Conservation (phyloP, 2,329 filamentous ascomycete species). For the Alternaria dauci region DNA sequence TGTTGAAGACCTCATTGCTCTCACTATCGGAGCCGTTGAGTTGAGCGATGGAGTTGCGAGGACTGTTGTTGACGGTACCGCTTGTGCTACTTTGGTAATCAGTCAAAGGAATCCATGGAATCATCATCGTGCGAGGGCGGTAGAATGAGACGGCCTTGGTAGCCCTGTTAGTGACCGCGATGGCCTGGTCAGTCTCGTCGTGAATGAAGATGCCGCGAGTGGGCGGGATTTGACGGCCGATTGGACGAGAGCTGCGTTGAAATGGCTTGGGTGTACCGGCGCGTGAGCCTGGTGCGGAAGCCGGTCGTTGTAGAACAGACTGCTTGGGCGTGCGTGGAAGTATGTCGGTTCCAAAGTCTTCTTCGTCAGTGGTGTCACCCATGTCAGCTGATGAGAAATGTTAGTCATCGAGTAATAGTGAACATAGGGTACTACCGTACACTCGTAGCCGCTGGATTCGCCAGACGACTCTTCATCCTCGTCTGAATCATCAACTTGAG, state of each 20-base stretch:
- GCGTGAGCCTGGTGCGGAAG: conserved; percentile 54
- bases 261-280: conserved; percentile 51
- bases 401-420: conserved; percentile 55
- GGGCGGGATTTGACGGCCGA: conserved; percentile 42
- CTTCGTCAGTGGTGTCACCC: conserved; percentile 66
- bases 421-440: conserved; percentile 55
- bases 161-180: conserved; percentile 52
- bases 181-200: conserved; percentile 48
- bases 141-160: conserved; percentile 55
- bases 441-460: conserved; percentile 65
- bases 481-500: conserved; percentile 41
- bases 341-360: conserved; percentile 56
- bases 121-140: conserved; percentile 43
- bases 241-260: conserved; percentile 40
- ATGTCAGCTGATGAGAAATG: conserved; percentile 60
- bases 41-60: conserved; percentile 46
- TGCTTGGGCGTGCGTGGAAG: conserved; percentile 57
- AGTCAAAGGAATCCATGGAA: conserved; percentile 40
- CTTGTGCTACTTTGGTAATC: conserved; percentile 50
- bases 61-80: conserved; percentile 53
- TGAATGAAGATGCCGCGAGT: conserved; percentile 50
- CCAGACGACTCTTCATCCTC: conserved; percentile 57
- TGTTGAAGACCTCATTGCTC: conserved; percentile 46
- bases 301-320: conserved; percentile 60
- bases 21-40: conserved; percentile 52